Conservation (phyloP, 495 filamentous ascomycete species). For the Symbiotaphrina buchneri region DNA sequence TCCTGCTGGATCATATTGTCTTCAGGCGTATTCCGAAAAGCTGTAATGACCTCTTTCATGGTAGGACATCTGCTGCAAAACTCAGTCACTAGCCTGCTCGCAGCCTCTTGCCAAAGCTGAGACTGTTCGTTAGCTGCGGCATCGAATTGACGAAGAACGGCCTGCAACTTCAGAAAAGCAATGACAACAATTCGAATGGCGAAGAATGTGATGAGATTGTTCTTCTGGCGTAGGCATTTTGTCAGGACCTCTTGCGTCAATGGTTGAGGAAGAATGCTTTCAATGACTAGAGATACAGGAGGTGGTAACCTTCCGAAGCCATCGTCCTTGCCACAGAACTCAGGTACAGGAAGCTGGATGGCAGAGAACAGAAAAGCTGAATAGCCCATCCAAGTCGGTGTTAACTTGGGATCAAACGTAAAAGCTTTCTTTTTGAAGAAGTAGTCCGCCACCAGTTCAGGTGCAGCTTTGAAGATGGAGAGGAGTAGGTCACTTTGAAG, state of each 20-base stretch:
- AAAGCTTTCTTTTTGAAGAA: constrained; percentile 63
- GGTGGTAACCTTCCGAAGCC: constrained; percentile 40
- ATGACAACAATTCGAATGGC: constrained; percentile 53
- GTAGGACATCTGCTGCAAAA: constrained; percentile 61
- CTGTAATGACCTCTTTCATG: constrained; percentile 50
- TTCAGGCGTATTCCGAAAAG: constrained; percentile 39
- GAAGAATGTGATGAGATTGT: constrained; percentile 59
- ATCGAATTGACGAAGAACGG: constrained; percentile 28
- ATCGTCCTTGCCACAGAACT: constrained; percentile 31
- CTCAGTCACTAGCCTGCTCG: constrained; percentile 37
- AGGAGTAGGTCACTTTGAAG: constrained; percentile 65
- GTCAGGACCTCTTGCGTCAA: constrained; percentile 53
- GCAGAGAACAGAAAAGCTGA: constrained; percentile 65
- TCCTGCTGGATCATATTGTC: constrained; percentile 58
- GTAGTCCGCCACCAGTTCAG: constrained; percentile 69
- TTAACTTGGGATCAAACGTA: constrained; percentile 73
- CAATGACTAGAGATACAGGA: constrained; percentile 49
- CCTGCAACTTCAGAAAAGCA: constrained; percentile 55
- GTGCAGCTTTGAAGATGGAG: constrained; percentile 54
- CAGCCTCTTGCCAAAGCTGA: constrained; percentile 40
- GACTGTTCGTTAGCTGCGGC: constrained; percentile 18
- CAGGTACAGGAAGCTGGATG: constrained; percentile 49
- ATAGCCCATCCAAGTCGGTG: constrained; percentile 84
- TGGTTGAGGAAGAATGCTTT: constrained; percentile 71
- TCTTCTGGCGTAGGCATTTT: constrained; percentile 53